Base-by-base conservation (phyloP, 257 asterid species). In the Solanum pinnatisectum region DNA sequence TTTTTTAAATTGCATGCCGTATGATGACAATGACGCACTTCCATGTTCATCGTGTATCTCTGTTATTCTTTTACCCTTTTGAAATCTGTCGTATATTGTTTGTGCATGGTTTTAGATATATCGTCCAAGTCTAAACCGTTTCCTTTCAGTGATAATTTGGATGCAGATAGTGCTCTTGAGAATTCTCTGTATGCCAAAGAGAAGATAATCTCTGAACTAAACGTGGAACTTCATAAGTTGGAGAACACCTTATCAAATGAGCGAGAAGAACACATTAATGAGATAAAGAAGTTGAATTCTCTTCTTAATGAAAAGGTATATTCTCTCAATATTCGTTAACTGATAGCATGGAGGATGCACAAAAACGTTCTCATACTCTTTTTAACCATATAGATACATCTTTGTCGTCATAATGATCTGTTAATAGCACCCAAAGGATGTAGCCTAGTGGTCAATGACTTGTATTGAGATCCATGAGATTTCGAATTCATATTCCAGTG, bases 111-210 rank as follows among this genome's bases (percentile, higher is more conserved):
- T 30, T 36, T 73, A 44, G 39, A 86, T 70, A 86, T 63, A 83
- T 83, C 36, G 70, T 71, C 77, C 88, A 39, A 77, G 73, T 52
- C 30, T 88, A 36, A 44, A 84, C 88, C 37, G 76, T 71, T 88
- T 90, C 88, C 84, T 88, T 92, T 89, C 93, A 97, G 99, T 91
- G 98, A 94, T 92, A 91, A 89, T 89, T 33, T 92, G 89, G 99
- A 97, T 89, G 90, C 93, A 82, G 93, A 90, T 91, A 92, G 94
- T 89, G 88, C 95, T 90, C 97, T 97, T 90, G 99, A 97, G 93
- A 96, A 92, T 89, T 94, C 99, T 88, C 94, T 97, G 68, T 94
- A 84, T 92, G 95, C 97, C 87, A 97, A 97, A 94, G 99, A 96
- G 91, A 96, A 92, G 94, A 91, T 95, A 84, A 96, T 97, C 84